Percentiles rank a stretch among this genome's conserved stretches.
Evolutionary conservation across 139 green algal genomes (phyloP).

Genomic region (Limnomonas spitsbergensis): DNA sequence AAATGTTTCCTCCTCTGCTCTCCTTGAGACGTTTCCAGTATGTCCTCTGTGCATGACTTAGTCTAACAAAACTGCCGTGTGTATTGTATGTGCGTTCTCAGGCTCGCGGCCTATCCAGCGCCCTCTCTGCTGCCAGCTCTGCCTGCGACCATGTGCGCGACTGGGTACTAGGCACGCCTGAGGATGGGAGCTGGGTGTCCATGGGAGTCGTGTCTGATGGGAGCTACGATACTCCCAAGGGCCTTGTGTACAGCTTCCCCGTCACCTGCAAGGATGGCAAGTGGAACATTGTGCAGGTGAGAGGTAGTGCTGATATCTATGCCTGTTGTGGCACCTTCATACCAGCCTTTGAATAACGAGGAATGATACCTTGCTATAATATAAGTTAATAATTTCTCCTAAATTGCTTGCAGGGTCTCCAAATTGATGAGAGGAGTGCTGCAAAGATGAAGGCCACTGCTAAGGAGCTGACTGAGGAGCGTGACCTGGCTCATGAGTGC

Average conservation of each 20-base stretch:
- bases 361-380: not conserved
- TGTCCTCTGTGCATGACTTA: no score
- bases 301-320: not conserved
- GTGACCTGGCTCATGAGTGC: slow-evolving; percentile 60
- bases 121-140: slow-evolving; percentile 81
- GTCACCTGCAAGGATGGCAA: slow-evolving; percentile 80
- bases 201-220: slow-evolving; percentile 75
- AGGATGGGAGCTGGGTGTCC: slow-evolving; percentile 64
- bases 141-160: slow-evolving; percentile 89
- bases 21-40: no score
- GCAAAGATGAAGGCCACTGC: slow-evolving; percentile 77
- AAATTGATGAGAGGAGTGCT: slow-evolving; percentile 65
- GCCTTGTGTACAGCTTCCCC: slow-evolving; percentile 59
- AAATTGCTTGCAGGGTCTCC: slow-evolving; percentile 51
- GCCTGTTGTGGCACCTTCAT: not conserved
- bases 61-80: no score
- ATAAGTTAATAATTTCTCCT: not conserved
- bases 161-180: slow-evolving; percentile 82
- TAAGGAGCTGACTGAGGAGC: slow-evolving; percentile 84
- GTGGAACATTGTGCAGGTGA: slow-evolving; percentile 86
- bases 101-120: slow-evolving; percentile 72
- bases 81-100: no score
- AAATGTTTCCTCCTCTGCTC: no score
- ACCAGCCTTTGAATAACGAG: not conserved
- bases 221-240: slow-evolving; percentile 47